Evolutionary conservation across 2,329 filamentous ascomycete species (phyloP).

Genomic region (Fusarium proliferatum): DNA sequence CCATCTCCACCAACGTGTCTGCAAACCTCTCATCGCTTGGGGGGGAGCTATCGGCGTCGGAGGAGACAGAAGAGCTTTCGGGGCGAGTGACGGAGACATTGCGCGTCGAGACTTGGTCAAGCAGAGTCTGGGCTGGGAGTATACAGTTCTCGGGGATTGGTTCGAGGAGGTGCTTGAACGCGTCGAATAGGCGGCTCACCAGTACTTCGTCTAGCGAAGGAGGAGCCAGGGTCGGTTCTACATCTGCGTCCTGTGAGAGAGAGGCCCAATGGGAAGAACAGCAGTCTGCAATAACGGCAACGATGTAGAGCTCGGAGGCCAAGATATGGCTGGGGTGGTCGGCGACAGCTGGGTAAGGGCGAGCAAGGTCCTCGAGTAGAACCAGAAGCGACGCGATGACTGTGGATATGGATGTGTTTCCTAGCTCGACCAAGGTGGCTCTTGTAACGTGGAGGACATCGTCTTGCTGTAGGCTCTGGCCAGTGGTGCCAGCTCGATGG

Average conservation of each 20-base stretch:
- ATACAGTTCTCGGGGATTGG: constrained; percentile 68
- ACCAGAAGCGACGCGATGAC: constrained; percentile 68
- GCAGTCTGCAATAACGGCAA: constrained; percentile 72
- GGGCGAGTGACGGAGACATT: constrained; percentile 51
- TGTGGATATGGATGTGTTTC: constrained; percentile 62
- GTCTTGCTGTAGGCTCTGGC: constrained; percentile 68
- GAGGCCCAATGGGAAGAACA: constrained; percentile 70
- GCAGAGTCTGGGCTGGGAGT: constrained; percentile 66
- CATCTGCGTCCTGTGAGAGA: constrained; percentile 48
- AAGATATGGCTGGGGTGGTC: constrained; percentile 69
- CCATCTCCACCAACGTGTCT: constrained; percentile 59
- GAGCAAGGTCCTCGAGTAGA: constrained; percentile 68
- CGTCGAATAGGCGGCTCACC: constrained; percentile 66
- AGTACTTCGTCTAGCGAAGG: constrained; percentile 61
- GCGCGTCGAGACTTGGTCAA: constrained; percentile 62
- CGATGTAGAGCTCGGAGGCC: constrained; percentile 72
- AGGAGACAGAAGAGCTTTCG: constrained; percentile 26
- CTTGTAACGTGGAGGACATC: constrained; percentile 70
- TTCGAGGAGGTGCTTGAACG: constrained; percentile 66
- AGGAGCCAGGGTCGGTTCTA: constrained; percentile 42
- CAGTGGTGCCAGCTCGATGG: constrained; percentile 69
- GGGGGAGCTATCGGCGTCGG: constrained; percentile 28
- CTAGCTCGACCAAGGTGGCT: constrained; percentile 70
- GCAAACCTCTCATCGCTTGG: constrained; percentile 44
- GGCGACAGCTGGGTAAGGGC: constrained; percentile 62